Evolutionary conservation across 2,329 filamentous ascomycete species (phyloP).

Genomic region (Pyricularia pennisetigena): DNA sequence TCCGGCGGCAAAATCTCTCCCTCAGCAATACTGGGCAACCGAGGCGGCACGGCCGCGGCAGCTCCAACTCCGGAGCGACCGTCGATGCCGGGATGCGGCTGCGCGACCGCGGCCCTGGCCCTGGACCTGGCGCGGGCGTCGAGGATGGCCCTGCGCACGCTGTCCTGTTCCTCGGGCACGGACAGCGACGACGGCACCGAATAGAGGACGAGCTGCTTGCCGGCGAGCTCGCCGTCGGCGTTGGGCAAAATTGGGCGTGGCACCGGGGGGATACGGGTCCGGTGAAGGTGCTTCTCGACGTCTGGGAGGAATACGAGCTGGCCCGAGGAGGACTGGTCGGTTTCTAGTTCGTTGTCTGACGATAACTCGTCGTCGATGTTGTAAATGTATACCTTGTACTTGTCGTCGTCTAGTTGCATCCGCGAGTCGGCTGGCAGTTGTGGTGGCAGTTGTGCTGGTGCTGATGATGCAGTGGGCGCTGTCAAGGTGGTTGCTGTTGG

Average conservation of each 20-base stretch:
- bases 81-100: conserved; percentile 10
- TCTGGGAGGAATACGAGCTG: conserved; percentile 73
- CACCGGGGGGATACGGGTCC: conserved; percentile 59
- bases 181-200: conserved; percentile 66
- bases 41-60: background rate
- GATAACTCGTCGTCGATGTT: conserved; percentile 82
- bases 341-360: conserved; percentile 35
- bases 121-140: conserved; percentile 64
- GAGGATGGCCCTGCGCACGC: conserved; percentile 72
- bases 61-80: background rate
- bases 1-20: background rate
- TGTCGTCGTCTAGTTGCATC: conserved; percentile 83
- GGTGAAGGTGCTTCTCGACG: conserved; percentile 68
- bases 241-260: conserved; percentile 39
- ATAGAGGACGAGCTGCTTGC: conserved; percentile 76
- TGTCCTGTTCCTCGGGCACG: conserved; percentile 64
- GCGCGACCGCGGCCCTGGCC: conserved; percentile 47
- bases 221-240: conserved; percentile 42
- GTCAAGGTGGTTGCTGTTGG: background rate
- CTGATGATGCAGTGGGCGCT: background rate
- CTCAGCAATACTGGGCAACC: background rate
- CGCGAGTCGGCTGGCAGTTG: conserved; percentile 32
- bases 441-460: background rate
- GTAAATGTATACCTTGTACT: conserved; percentile 83
- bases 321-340: conserved; percentile 17